Evolutionary conservation across 305 asterid genomes (phyloP).

Genomic region (Fraxinus sp.): DNA sequence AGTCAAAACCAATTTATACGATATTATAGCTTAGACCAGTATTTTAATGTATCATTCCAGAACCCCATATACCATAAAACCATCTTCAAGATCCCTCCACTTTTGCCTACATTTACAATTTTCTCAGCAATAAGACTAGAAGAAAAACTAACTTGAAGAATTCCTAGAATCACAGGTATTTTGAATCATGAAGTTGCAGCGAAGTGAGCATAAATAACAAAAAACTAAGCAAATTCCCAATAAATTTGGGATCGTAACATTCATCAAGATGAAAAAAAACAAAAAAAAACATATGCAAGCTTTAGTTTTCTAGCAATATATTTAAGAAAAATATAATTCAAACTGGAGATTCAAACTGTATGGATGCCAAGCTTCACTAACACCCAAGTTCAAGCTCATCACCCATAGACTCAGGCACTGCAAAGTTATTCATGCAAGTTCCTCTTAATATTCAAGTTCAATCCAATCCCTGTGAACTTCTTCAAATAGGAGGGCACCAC

Average conservation of each 20-base stretch:
- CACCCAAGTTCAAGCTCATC: not conserved
- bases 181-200: conserved; percentile 6
- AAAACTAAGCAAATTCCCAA: not conserved
- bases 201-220: not conserved
- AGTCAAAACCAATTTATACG: conserved; percentile 13
- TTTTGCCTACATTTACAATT: not conserved
- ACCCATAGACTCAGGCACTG: not conserved
- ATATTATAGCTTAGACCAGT: not conserved
- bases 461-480: conserved; percentile 13
- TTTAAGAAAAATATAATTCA: not conserved
- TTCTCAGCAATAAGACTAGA: conserved; percentile 3
- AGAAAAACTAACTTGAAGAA: not conserved
- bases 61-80: not conserved
- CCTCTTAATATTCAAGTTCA: conserved; percentile 15
- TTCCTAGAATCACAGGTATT: conserved; percentile 6
- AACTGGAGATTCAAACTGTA: conserved; percentile 15
- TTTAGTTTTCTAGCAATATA: not conserved
- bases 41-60: conserved; percentile 6
- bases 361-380: not conserved
- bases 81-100: not conserved
- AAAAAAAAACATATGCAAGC: not conserved
- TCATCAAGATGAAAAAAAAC: conserved; percentile 10
- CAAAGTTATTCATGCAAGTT: conserved; percentile 8
- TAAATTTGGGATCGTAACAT: not conserved
- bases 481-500: conserved; percentile 11